Base-by-base conservation (phyloP, 2,329 filamentous ascomycete genomes). In the Claviceps spartinae region DNA sequence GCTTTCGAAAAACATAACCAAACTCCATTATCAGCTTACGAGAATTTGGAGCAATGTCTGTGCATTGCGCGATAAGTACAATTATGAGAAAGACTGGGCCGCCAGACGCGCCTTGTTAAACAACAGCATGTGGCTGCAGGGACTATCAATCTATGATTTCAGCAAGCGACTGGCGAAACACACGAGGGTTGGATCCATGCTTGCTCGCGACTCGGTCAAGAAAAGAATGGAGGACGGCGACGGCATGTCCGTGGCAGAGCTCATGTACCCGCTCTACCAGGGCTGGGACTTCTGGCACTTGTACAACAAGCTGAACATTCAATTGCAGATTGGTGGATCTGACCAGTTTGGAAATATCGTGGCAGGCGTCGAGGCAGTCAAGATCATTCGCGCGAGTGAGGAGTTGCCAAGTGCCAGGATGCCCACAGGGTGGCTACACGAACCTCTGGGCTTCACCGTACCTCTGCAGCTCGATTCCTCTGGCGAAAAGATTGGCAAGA, bases 291-390 rank as follows among this genome's bases (percentile, higher is more conserved):
- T 90, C 80, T 97, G 88, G 87, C 77, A 86, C 59, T 77, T 97
- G 70, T 94, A 86, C 68, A 66, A 60, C 55, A 76, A 79, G 47
- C 74, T 76, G 24, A 77, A 77, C 47, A 75, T 89, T 9, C 84
- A 90, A 63, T 78, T 97, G 64, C 89, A 98, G 69, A 87, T 98
- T 50, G 93, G 93, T 53, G 93, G 93, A 41, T 89, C 89, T 6
- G 93, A 98, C 64, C 93, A 98, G 69, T 97, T 85, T 64, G 93
- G 93, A 56, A 98, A 98, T 68, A 97, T 98, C 57, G 78, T 94
- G 30, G 83, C 90, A 13, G 93, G 93, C 48, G 84, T 93, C 62
- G 88, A 96, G 54, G 80, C 86, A 2, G 78, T 97, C 60, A 91
- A 90, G 66, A 75, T 83, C 51, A 82, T 91, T 44, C 78, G 83